phyloP scores from a whole-genome alignment of 129 eudicot species.

The Heracleum sosnowskyi region DNA sequence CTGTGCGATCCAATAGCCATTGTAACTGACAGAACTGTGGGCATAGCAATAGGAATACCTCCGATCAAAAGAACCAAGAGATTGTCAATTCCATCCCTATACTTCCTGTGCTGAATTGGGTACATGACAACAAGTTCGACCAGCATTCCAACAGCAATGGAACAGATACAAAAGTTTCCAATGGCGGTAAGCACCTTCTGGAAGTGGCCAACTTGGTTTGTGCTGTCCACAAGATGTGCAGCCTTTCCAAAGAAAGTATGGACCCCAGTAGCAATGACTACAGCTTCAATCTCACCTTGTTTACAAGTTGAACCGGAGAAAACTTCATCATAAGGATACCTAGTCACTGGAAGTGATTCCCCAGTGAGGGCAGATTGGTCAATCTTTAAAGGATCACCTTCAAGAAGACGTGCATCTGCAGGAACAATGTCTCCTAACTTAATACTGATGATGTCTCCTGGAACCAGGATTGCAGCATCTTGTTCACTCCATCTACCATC shows the following conservation, averaged over 20 bases:
- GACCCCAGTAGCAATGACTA: constrained; percentile 83
- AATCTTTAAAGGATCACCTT: constrained; percentile 77
- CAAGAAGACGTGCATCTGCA: constrained; percentile 88
- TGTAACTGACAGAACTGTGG: constrained; percentile 75
- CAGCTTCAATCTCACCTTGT: constrained; percentile 83
- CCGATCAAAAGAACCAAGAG: constrained; percentile 73
- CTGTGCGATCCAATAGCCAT: constrained; percentile 95
- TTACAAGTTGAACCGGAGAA: constrained; percentile 92
- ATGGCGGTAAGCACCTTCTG: constrained; percentile 77
- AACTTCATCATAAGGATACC: constrained; percentile 67
- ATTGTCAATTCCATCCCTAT: constrained; percentile 74
- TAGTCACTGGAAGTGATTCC: constrained; percentile 82
- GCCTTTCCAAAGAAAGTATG: constrained; percentile 92
- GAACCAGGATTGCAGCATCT: constrained; percentile 76
- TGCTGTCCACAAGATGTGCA: constrained; percentile 87
- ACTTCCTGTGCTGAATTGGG: constrained; percentile 71
- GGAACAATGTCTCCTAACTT: constrained; percentile 78
- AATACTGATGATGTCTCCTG: constrained; percentile 81
- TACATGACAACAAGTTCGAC: constrained; percentile 77
- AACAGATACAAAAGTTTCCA: constrained; percentile 84
- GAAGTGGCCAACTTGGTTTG: constrained; percentile 84
- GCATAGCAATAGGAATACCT: constrained; percentile 95
- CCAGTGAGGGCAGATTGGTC: constrained; percentile 91
- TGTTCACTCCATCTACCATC: constrained; percentile 88
- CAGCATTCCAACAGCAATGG: constrained; percentile 78